Percentiles rank a stretch among this genome's conserved stretches.
phyloP scores from a whole-genome alignment of 768 basidiomycete species.

The Mycena venus region DNA sequence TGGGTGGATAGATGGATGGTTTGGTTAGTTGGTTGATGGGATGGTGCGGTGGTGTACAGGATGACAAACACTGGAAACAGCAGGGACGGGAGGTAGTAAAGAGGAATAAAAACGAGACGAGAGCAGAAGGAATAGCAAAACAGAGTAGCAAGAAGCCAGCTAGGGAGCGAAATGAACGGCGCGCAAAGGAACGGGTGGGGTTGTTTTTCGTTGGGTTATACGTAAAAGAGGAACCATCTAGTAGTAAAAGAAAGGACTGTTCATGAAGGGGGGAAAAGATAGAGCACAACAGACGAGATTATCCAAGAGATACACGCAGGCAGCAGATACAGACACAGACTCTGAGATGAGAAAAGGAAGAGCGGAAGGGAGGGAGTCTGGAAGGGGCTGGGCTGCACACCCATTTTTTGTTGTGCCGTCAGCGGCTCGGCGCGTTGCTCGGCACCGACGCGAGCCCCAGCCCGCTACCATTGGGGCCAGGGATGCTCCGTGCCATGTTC shows the following conservation, averaged over 20 bases:
- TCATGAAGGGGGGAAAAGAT: background rate
- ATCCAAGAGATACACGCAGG: slow-evolving; percentile 19
- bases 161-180: background rate
- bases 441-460: slow-evolving; percentile 51
- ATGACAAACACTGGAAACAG: too few relatives aligned
- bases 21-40: too few relatives aligned
- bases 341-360: background rate
- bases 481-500: slow-evolving; percentile 46
- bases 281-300: background rate
- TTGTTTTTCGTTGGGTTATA: background rate
- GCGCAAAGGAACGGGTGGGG: background rate
- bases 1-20: slow-evolving; percentile 15
- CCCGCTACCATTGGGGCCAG: slow-evolving; percentile 34
- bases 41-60: slow-evolving; percentile 19
- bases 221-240: slow-evolving; percentile 5
- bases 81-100: background rate
- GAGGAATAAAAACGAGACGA: slow-evolving; percentile 20
- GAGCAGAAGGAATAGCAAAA: too few relatives aligned
- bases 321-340: background rate
- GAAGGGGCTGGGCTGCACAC: slow-evolving; percentile 19
- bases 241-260: background rate
- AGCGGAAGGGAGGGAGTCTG: background rate
- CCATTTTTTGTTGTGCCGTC: slow-evolving; percentile 25
- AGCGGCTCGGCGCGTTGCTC: slow-evolving; percentile 35
- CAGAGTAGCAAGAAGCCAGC: background rate